Evolutionary conservation across 2,329 filamentous ascomycete species (phyloP), one percentile per base, ranked within the genome.

Genomic region (Microthyrium microscopicum): DNA sequence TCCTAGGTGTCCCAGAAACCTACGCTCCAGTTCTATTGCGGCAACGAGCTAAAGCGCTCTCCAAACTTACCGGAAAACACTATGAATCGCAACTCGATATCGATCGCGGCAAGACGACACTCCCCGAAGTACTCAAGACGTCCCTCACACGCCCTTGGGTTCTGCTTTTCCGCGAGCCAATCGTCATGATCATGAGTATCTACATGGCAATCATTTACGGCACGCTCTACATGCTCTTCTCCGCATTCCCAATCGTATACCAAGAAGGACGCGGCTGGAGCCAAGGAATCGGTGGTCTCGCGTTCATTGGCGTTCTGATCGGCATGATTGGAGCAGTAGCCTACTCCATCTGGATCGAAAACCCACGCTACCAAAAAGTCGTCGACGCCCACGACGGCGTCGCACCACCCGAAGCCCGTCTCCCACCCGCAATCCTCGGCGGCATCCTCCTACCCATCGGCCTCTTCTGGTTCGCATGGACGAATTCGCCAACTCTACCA

Each of bases 391-490:
- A 61, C 42, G 56, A 55, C 6, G 70, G 72, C 2, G 63, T 66
- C 30, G 71, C 73, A 2, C 67, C 75, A 1, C 71, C 76, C 0
- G 77, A 83, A 52, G 66, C 72, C 7, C 65, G 77, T 15, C 58
- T 84, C 2, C 66, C 68, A 0, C 62, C 68, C 4, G 65, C 65
- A 30, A 64, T 79, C 40, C 46, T 79, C 22, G 77, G 75, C 7
- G 68, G 67, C 11, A 49, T 77, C 15, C 56, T 66, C 3, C 55
- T 82, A 3, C 77, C 77, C 3, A 47, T 73, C 13, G 70, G 73
- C 4, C 56, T 79, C 13, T 77, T 79, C 58, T 70, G 68, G 61
- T 77, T 77, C 42, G 73, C 72, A 1, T 79, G 73, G 73, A 77
- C 73, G 0, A 71, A 69, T 39, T 60, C 55, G 13, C 57, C 61